These are phyloP conservation scores for Phytophthora foliorum DNA, from an alignment of 352 stramenopile species.

Conservation along the genomic window DNA sequence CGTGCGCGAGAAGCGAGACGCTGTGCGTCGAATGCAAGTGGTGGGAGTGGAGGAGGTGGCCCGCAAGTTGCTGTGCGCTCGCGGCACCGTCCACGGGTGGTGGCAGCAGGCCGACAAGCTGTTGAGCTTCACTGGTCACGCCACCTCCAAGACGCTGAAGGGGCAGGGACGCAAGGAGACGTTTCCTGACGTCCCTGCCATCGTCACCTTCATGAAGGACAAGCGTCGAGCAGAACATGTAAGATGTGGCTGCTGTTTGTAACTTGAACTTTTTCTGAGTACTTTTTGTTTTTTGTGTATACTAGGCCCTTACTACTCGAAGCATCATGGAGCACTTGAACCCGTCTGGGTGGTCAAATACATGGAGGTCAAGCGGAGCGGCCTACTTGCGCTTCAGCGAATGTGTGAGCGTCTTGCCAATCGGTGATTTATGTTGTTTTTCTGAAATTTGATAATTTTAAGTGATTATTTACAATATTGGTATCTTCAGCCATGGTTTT, in stretches of 20 bases:
- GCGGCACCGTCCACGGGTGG: neutral
- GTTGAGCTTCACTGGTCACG: neutral
- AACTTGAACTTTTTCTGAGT: too few species aligned
- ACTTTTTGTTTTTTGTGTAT: neutral
- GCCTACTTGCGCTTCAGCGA: neutral
- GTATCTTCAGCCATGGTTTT: too few species aligned
- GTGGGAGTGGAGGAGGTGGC: too few species aligned
- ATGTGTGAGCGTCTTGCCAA: neutral
- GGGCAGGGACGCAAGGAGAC: neutral
- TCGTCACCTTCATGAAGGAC: constrained; percentile 11
- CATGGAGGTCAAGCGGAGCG: constrained; percentile 1
- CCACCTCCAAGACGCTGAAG: constrained; percentile 2
- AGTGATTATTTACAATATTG: neutral
- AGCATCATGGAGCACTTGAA: constrained; percentile 3
- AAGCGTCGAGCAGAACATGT: too few species aligned
- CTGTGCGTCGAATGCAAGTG: neutral
- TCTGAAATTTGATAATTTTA: too few species aligned
- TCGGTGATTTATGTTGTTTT: constrained; percentile 5
- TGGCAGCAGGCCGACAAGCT: neutral
- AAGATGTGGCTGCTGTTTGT: too few species aligned
- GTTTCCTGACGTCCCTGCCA: neutral
- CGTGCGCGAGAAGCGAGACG: neutral
- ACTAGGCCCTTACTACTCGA: constrained; percentile 2
- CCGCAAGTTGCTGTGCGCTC: neutral
- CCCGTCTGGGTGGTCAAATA: neutral